These are phyloP conservation scores for Phoma herbarum DNA, from an alignment of 2,329 filamentous ascomycete genomes.

Conservation along the genomic window DNA sequence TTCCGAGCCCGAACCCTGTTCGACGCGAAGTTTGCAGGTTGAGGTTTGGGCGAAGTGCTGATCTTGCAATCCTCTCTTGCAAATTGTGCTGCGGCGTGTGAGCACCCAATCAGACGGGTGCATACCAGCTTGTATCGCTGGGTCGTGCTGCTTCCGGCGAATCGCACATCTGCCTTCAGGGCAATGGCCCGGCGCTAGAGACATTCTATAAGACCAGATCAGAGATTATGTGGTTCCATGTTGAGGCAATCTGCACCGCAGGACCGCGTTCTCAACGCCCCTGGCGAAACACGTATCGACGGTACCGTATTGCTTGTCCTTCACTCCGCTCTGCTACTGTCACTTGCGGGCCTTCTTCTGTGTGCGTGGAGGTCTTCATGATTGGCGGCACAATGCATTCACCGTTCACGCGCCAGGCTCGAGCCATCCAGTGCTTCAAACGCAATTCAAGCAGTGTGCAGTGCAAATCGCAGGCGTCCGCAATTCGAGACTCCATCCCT, in stretches of 20 bases:
- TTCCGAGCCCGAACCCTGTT: slow-evolving; percentile 49
- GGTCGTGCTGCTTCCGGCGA: slow-evolving; percentile 31
- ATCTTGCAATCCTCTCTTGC: slow-evolving; percentile 46
- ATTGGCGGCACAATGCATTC: slow-evolving; percentile 29
- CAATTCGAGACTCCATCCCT: slow-evolving; percentile 30
- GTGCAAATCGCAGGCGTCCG: slow-evolving; percentile 20
- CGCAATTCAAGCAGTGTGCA: slow-evolving; percentile 20
- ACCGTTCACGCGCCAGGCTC: slow-evolving; percentile 17
- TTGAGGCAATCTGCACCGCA: slow-evolving; percentile 52
- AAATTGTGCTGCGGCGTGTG: slow-evolving; percentile 43
- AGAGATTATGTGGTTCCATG: slow-evolving; percentile 44
- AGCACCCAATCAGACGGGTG: slow-evolving; percentile 41
- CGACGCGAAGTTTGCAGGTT: slow-evolving; percentile 47
- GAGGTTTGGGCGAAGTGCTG: slow-evolving; percentile 42
- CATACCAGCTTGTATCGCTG: slow-evolving; percentile 33
- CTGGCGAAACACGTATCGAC: slow-evolving; percentile 48
- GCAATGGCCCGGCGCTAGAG: slow-evolving; percentile 31
- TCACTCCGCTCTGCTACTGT: slow-evolving; percentile 24
- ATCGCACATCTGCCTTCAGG: slow-evolving; percentile 29
- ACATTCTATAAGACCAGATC: slow-evolving; percentile 36
- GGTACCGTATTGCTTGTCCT: slow-evolving; percentile 28
- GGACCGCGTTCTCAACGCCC: slow-evolving; percentile 43
- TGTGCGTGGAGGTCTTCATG: background rate
- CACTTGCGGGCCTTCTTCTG: slow-evolving; percentile 20
- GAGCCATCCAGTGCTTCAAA: slow-evolving; percentile 27